Base-by-base conservation (phyloP, 2,329 filamentous ascomycete species). In the Ophiostoma himal-ulmi region DNA sequence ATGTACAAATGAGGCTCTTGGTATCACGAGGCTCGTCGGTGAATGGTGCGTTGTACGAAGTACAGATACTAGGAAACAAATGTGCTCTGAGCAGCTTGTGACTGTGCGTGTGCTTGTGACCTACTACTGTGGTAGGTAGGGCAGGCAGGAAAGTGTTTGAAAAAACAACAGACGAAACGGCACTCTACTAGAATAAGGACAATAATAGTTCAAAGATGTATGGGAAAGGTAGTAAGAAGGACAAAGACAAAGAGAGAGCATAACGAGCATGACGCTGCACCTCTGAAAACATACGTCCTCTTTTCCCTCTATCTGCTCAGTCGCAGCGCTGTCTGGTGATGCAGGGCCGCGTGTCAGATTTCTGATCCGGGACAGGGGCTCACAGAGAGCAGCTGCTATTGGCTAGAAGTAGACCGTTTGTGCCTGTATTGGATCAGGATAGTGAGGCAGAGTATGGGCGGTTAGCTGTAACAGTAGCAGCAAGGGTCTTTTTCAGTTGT, bases 271-370 rank as follows among this genome's bases (percentile, higher is more conserved):
- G 8, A 57, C 52, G 52, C 52, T 57, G 52, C 52, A 22, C 52
- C 52, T 57, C n/a, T 57, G 17, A 6, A 48, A 57, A 13, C 8
- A n/a, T 57, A 57, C 52, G 10, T 39, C 37, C 11, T 39, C 37
- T 39, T 8, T 39, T 39, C 37, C 36, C 37, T 39, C 37, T 39
- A 39, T 39, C 11, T 39, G 37, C 37, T 5, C 44, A 41, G 70
- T 68, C 68, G 68, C 70, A 68, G 60, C 48, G 57, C 36, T 67
- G 71, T 70, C n/a, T 72, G 71, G 69, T 70, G 67, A 69, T 70
- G 67, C 48, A 52, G 64, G 67, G 69, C 71, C 67, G 71, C 67
- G 68, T 72, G 68, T 70, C 70, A 73, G 72, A 67, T 68, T 70
- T 52, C 20, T 10, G 48, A 48, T 60, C 68, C 64, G 57, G 69